phyloP scores from a whole-genome alignment of 371 early-diverging fungal species.

The Basidiobolus meristosporus region DNA sequence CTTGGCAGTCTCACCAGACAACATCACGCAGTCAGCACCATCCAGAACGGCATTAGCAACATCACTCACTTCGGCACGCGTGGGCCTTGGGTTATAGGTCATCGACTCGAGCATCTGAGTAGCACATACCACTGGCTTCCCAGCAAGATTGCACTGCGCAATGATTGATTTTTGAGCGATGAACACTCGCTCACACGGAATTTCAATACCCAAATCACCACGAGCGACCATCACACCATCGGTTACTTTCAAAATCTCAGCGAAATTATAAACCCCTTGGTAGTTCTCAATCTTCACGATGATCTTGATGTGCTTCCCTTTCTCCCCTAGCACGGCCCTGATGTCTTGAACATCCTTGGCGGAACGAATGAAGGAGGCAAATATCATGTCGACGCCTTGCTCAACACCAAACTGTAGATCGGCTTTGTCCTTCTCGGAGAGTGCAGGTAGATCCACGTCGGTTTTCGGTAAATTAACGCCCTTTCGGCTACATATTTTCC shows the following conservation, averaged over 20 bases:
- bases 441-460: conserved; percentile 83
- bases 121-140: conserved; percentile 95
- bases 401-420: conserved; percentile 87
- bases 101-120: conserved; percentile 99
- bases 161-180: conserved; percentile 96
- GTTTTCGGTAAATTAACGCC: conserved; percentile 86
- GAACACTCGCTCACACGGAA: conserved; percentile 80
- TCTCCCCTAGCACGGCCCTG: conserved; percentile 52
- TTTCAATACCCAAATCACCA: conserved; percentile 97
- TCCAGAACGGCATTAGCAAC: too few relatives aligned
- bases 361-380: conserved; percentile 91
- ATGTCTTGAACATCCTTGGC: conserved; percentile 77
- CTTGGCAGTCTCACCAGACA: conserved; percentile 96
- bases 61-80: too few relatives aligned
- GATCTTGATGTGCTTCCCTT: conserved; percentile 74
- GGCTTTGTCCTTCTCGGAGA: conserved; percentile 84
- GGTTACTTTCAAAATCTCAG: conserved; percentile 81
- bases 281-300: conserved; percentile 92
- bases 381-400: conserved; percentile 87
- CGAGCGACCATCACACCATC: conserved; percentile 99
- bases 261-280: conserved; percentile 92
- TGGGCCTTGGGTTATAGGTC: too few relatives aligned
- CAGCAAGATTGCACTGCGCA: conserved; percentile 77
- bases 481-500: conserved; percentile 58
- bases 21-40: conserved; percentile 98